Percentiles rank a stretch among this genome's conserved stretches.
phyloP scores from a whole-genome alignment of 345 rosid species.

The Eucalyptus pumila region DNA sequence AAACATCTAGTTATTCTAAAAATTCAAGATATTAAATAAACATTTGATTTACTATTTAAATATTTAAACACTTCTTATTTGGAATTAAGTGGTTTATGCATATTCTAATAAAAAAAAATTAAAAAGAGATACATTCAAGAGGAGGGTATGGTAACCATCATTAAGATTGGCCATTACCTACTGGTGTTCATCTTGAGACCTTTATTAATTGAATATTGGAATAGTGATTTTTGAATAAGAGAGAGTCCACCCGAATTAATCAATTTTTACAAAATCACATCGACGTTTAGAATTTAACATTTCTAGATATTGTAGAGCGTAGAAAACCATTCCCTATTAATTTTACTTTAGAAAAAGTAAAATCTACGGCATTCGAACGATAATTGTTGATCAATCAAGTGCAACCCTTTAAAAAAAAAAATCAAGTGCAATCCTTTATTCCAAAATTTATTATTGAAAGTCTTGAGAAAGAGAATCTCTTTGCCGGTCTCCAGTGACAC shows the following conservation, averaged over 20 bases:
- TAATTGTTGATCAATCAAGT: not conserved
- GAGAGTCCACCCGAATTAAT: not conserved
- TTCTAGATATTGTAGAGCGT: not conserved
- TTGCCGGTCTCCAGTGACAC: not conserved
- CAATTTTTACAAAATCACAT: not conserved
- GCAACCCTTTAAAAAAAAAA: not conserved
- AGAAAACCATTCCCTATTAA: not conserved
- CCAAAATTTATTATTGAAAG: not conserved
- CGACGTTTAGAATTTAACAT: not conserved
- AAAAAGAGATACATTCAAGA: not conserved
- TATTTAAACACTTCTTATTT: not conserved
- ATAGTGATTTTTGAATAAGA: not conserved
- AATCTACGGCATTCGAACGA: not conserved
- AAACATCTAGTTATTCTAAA: too few relatives aligned
- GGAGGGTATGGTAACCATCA: not conserved
- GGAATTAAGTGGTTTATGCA: not conserved
- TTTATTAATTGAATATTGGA: not conserved
- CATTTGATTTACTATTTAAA: too few relatives aligned
- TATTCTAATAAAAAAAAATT: not conserved
- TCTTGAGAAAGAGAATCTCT: not conserved
- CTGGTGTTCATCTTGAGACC: not conserved
- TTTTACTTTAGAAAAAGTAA: not conserved
- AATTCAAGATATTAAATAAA: too few relatives aligned
- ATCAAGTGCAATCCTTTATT: too few relatives aligned
- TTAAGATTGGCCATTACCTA: too few relatives aligned